phyloP scores from a whole-genome alignment of 2,329 filamentous ascomycete species.

The Fusarium clavum region DNA sequence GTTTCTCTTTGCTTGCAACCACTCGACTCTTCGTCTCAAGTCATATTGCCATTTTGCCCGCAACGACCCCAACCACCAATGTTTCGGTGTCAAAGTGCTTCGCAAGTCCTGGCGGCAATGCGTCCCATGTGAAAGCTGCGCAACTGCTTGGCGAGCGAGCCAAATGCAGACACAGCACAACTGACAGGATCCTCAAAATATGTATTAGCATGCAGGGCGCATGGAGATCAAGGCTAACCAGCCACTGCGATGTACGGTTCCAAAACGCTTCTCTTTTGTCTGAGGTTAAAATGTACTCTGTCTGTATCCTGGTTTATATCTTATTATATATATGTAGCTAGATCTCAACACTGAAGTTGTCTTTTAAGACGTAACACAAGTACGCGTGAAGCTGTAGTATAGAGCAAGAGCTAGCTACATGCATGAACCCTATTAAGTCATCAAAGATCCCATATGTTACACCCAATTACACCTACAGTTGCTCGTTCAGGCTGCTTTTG shows the following conservation, averaged over 20 bases:
- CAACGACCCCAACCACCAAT: slow-evolving; percentile 77
- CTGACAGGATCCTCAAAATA: not conserved
- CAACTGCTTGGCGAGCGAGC: slow-evolving; percentile 25
- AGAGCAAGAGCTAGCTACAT: not conserved
- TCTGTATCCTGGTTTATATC: not conserved
- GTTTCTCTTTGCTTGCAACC: slow-evolving; percentile 74
- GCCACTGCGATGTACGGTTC: not conserved
- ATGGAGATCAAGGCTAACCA: not conserved
- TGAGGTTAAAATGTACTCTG: not conserved
- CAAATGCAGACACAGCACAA: slow-evolving; percentile 15
- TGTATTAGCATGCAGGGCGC: not conserved
- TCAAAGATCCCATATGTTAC: slow-evolving; percentile 23
- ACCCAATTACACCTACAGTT: slow-evolving; percentile 1
- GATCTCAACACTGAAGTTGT: slow-evolving; percentile 4
- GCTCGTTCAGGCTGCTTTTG: not conserved
- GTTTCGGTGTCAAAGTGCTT: slow-evolving; percentile 74
- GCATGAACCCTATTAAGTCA: slow-evolving; percentile 10
- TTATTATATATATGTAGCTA: slow-evolving; percentile 20
- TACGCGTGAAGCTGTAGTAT: slow-evolving; percentile 3
- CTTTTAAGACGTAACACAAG: not conserved
- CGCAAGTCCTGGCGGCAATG: slow-evolving; percentile 69
- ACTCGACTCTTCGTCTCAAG: slow-evolving; percentile 69
- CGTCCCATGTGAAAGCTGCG: slow-evolving; percentile 64
- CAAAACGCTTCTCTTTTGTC: not conserved
- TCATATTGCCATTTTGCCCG: slow-evolving; percentile 81